Evolutionary conservation across 495 filamentous ascomycete species (phyloP), one percentile per base, ranked within the genome.

Genomic region (Penicillium lividum): DNA sequence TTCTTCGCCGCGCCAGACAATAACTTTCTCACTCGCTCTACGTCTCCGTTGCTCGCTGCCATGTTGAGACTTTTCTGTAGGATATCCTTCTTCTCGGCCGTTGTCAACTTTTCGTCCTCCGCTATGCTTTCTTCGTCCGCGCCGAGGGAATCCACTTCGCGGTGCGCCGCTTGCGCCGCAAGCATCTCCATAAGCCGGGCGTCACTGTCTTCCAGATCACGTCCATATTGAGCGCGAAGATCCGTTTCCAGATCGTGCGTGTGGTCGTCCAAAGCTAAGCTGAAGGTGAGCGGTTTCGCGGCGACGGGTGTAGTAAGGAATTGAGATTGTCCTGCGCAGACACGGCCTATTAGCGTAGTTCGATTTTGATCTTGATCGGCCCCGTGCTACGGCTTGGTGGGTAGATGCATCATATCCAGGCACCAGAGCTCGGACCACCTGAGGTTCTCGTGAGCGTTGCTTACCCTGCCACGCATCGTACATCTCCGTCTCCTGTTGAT

Each of bases 401-500:
- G 9, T 33, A 33, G 38, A 6, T 16, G 38, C 38, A 40, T 38
- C 38, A 6, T n/a, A 16, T 40, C 46, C 46, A 49, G 46, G 46
- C 13, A 49, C 50, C 50, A 28, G 18, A 42, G 36, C 51, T 53
- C 27, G 56, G 48, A 42, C 30, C 57, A 47, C 15, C 15, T 7
- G 28, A 29, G 40, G 34, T 27, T 42, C 36, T 34, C 38, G 33
- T 18, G 15, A 49, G 33, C 36, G 44, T 15, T 22, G 33, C 78
- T 58, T 70, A 97, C 93, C 93, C 87, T 97, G 92, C 94, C 94
- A 98, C 57, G 90, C 95, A 82, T 98, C 94, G 70, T 98, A 98
- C 78, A 97, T 89, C 82, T 98, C 93, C 27, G 92, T 96, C 78
- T 97, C 93, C 47, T 49, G 46, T 34, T 74, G 78, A 54, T 80